These are phyloP conservation scores for Populus tremula DNA, from an alignment of 345 rosid genomes.

Conservation along the genomic window DNA sequence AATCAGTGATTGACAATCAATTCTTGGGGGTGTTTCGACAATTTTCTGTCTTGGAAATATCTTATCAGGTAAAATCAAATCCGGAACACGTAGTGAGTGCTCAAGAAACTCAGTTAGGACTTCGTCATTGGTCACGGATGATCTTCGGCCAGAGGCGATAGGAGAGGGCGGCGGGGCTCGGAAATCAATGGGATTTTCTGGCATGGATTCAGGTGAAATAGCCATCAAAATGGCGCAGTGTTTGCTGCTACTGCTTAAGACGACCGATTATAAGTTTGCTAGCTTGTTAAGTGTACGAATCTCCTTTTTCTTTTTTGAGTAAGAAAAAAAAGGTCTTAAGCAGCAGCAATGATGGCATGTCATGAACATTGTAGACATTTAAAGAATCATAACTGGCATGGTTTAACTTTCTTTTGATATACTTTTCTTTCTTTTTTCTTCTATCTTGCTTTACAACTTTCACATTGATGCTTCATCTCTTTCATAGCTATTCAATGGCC, in stretches of 20 bases:
- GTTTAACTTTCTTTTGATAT: slow-evolving; percentile 14
- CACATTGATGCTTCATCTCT: background rate
- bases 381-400: slow-evolving; percentile 27
- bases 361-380: slow-evolving; percentile 25
- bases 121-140: slow-evolving; percentile 70
- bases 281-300: background rate
- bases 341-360: slow-evolving; percentile 48
- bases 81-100: slow-evolving; percentile 69
- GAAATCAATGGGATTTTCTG: slow-evolving; percentile 58
- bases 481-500: background rate
- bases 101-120: slow-evolving; percentile 74
- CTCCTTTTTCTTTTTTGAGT: background rate
- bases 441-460: slow-evolving; percentile 5
- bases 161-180: slow-evolving; percentile 95
- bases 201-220: slow-evolving; percentile 44
- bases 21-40: slow-evolving; percentile 53
- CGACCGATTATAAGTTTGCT: background rate
- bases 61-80: slow-evolving; percentile 70
- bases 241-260: background rate
- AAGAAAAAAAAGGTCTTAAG: slow-evolving; percentile 17
- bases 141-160: slow-evolving; percentile 61
- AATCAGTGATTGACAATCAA: slow-evolving; percentile 47
- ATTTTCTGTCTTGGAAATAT: slow-evolving; percentile 69
- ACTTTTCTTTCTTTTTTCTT: slow-evolving; percentile 1
- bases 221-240: slow-evolving; percentile 22